A percentile compares a stretch with the other conserved stretches of the same genome.
phyloP scores from a whole-genome alignment of 345 rosid species.

The Pseudoturritis turrita region DNA sequence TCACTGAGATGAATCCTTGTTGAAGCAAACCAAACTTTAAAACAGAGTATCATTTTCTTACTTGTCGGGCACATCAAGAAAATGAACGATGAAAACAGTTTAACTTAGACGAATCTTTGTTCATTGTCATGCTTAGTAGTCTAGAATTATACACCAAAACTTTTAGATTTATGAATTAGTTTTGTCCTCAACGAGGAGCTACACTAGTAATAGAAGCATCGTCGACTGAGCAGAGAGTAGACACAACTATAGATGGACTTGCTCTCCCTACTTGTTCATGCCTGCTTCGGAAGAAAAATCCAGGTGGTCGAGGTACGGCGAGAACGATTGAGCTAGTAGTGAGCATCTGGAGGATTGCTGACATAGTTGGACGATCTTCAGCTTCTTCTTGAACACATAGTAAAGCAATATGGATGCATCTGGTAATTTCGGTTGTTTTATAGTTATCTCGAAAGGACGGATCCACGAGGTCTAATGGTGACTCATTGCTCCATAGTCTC shows the following conservation, averaged over 20 bases:
- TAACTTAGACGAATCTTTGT: no score
- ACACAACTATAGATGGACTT: not conserved
- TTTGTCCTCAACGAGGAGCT: constrained; percentile 15
- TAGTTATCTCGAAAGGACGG: constrained; percentile 19
- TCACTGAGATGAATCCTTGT: no score
- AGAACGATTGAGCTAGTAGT: constrained; percentile 31
- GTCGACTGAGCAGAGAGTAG: not conserved
- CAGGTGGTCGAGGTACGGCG: constrained; percentile 19
- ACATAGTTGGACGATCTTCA: constrained; percentile 41
- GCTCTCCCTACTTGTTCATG: not conserved
- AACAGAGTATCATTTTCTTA: no score
- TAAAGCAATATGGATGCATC: constrained; percentile 46
- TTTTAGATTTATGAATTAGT: no score
- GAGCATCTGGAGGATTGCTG: constrained; percentile 34
- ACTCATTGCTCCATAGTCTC: constrained; percentile 35
- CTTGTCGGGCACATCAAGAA: no score
- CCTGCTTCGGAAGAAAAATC: not conserved
- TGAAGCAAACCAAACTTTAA: no score
- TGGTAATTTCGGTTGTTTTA: constrained; percentile 29
- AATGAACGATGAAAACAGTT: no score
- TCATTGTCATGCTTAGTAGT: no score
- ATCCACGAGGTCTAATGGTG: constrained; percentile 18
- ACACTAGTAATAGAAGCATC: constrained; percentile 17
- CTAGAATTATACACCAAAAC: no score
- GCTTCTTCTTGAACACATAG: constrained; percentile 49